phyloP scores from a whole-genome alignment of 2,329 filamentous ascomycete species.

The Trichocomaceae sp. region DNA sequence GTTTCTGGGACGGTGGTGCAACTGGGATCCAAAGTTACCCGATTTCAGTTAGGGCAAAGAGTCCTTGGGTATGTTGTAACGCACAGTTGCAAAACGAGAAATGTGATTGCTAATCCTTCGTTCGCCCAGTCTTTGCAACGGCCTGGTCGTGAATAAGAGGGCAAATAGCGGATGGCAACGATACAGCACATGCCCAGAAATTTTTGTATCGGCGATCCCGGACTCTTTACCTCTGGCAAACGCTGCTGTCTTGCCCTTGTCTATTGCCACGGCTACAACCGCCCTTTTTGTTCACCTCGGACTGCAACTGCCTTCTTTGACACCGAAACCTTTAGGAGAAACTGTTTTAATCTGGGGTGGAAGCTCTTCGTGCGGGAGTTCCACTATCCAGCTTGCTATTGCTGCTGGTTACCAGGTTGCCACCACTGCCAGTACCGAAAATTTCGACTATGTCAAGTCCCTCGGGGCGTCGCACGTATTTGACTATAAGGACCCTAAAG shows the following conservation, averaged over 20 bases:
- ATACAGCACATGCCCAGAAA: conserved; percentile 6
- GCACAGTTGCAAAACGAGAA: no score
- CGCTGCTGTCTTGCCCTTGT: conserved; percentile 22
- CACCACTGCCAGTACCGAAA: conserved; percentile 25
- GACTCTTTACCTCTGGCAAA: conserved; percentile 20
- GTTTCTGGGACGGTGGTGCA: conserved; percentile 41
- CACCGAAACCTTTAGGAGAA: conserved; percentile 15
- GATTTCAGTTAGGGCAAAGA: conserved; percentile 38
- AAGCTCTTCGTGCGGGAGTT: conserved; percentile 38
- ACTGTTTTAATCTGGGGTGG: conserved; percentile 34
- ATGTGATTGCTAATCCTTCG: background rate
- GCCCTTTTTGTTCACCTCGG: conserved; percentile 16
- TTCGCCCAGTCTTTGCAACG: background rate
- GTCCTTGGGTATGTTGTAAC: conserved; percentile 27
- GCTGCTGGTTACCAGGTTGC: conserved; percentile 35
- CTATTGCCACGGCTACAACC: conserved; percentile 19
- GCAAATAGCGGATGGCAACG: background rate
- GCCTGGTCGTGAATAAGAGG: background rate
- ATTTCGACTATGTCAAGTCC: conserved; percentile 27
- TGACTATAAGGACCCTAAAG: conserved; percentile 31
- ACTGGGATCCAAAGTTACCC: conserved; percentile 38
- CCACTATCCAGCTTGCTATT: conserved; percentile 37
- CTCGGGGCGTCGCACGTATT: conserved; percentile 39
- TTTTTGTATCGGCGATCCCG: conserved; percentile 16
- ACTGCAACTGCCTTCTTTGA: background rate